phyloP scores from a whole-genome alignment of 805 yeast species.

The Kluyveromyces starmeri region DNA sequence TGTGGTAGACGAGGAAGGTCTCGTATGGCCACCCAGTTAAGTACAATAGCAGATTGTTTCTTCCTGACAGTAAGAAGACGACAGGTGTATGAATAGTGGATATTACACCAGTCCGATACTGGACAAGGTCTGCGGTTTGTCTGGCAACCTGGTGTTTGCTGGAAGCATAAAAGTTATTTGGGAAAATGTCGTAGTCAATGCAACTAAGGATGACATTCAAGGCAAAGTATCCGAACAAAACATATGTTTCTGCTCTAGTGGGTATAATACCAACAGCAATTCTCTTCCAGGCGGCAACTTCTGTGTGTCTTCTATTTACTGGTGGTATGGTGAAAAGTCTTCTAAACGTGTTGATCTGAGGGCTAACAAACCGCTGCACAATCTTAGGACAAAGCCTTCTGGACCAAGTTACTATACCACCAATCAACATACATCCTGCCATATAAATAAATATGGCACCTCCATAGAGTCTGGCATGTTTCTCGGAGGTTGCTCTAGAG shows the following conservation, averaged over 20 bases:
- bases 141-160: conserved; percentile 1
- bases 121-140: conserved; percentile 1
- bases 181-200: background rate
- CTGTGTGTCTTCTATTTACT: background rate
- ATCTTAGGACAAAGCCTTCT: background rate
- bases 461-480: conserved; percentile 1
- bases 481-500: background rate
- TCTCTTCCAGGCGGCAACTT: background rate
- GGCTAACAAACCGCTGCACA: background rate
- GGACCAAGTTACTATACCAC: conserved; percentile 1
- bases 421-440: conserved; percentile 1
- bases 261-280: background rate
- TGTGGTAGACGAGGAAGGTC: conserved; percentile 7
- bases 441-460: conserved; percentile 1
- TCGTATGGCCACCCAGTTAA: conserved; percentile 9
- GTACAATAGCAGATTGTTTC: conserved; percentile 7
- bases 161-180: background rate
- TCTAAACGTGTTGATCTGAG: background rate
- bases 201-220: conserved; percentile 1
- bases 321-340: background rate
- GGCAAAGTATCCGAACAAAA: conserved; percentile 1
- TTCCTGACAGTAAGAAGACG: conserved; percentile 26
- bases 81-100: conserved; percentile 42
- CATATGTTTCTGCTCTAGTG: conserved; percentile 1
- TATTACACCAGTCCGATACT: conserved; percentile 37